Evolutionary conservation across 2,329 filamentous ascomycete genomes (phyloP).

Genomic region (Phymatotrichopsis omnivora): DNA sequence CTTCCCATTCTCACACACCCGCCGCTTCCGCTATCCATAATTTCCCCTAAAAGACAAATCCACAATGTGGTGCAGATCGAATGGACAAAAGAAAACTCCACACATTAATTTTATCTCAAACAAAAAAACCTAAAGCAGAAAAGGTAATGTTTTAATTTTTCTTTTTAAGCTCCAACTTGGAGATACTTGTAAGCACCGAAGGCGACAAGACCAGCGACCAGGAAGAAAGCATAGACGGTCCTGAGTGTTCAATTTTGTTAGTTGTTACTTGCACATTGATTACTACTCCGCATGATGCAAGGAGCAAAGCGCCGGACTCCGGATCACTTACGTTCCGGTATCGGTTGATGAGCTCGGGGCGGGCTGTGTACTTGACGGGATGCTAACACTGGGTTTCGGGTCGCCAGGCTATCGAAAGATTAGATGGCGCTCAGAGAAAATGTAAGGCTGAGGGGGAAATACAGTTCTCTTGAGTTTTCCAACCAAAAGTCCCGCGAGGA

Average conservation of each 20-base stretch:
- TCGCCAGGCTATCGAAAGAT: conserved; percentile 3
- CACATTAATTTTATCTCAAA: conserved; percentile 5
- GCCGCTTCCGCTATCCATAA: too few species aligned
- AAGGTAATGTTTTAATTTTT: conserved; percentile 1
- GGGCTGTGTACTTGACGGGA: neutral
- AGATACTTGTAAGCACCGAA: conserved; percentile 26
- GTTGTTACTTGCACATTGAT: neutral
- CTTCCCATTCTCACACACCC: too few species aligned
- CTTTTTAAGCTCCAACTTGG: conserved; percentile 13
- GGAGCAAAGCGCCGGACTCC: neutral
- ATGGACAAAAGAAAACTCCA: conserved; percentile 1
- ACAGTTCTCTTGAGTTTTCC: conserved; percentile 74
- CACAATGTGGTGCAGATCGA: neutral
- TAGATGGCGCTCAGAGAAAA: too few species aligned
- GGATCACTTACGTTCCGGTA: conserved; percentile 15
- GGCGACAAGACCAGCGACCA: conserved; percentile 20
- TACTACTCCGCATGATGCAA: neutral
- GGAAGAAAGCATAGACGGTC: conserved; percentile 22
- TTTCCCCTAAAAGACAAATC: too few species aligned
- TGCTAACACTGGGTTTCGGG: conserved; percentile 12
- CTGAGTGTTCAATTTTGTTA: conserved; percentile 10
- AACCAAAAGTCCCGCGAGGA: conserved; percentile 65
- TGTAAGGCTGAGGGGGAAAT: too few species aligned
- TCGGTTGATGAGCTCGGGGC: conserved; percentile 9
- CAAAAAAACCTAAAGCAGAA: conserved; percentile 1